Base-by-base conservation (phyloP, 2,329 filamentous ascomycete species). In the Epichloe sibirici region DNA sequence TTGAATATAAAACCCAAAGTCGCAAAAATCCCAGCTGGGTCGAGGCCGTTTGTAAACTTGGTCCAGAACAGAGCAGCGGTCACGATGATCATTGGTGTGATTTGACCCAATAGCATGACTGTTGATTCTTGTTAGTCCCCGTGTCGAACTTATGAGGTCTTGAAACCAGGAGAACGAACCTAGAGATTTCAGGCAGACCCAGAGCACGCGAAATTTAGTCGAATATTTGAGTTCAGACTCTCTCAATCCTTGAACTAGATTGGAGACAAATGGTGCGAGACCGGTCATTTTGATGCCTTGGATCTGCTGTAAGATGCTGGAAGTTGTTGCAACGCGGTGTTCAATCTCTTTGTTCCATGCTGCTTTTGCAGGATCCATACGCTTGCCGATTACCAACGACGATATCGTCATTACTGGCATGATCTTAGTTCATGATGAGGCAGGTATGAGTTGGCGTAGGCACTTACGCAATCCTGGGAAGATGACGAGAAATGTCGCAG, bases 361-460 rank as follows among this genome's bases (percentile, higher is more conserved):
- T 23, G 45, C 2, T 70, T 68, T 1, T 62, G 75, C 43, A 64
- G 69, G 15, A 65, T 71, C 56, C 66, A 73, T 57, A 70, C 68
- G 54, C 63, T 61, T 44, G 67, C 71, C 0, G 74, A 75, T 62
- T 69, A 66, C 53, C 57, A 73, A 0, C 68, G 72, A 5, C 56
- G 57, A 25, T 55, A 67, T 45, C 69, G 73, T 75, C 67, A 62
- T 70, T 0, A 65, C 70, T 1, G 17, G 2, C 2, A 9, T 13
- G 35, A 13, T 37, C 9, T 37, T 13, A 37, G 13, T 37, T 7
- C 35, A 13, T 5, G 35, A 9, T 37, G 35, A 37, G 35, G 23
- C 23, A 21, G 17, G 17, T 21, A 21, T 21, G 17, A 21, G 17
- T 21, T 21, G 17, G 17, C 17, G 17, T 21, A 21, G 17, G 17